phyloP scores from a whole-genome alignment of 306 rosid genomes.

The Begonia fuchsioides region DNA sequence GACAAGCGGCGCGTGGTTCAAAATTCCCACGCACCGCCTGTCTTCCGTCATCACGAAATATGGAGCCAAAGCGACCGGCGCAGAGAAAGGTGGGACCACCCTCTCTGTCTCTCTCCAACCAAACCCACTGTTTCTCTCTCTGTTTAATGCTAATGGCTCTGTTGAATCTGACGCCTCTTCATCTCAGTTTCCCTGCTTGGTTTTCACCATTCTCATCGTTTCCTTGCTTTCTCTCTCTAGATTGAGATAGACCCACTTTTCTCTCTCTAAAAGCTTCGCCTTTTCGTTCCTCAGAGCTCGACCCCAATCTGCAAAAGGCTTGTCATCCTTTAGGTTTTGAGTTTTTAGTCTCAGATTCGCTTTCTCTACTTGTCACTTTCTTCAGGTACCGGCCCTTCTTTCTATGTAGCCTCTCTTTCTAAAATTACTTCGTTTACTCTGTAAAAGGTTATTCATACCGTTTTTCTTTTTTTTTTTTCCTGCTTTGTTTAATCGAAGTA shows the following conservation, averaged over 20 bases:
- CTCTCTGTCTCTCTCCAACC: neutral
- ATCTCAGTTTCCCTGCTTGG: slow-evolving; percentile 5
- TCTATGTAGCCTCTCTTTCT: slow-evolving; percentile 27
- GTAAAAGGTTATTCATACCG: slow-evolving; percentile 7
- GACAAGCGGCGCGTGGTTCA: neutral
- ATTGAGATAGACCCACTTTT: neutral
- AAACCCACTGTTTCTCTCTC: neutral
- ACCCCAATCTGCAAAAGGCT: slow-evolving; percentile 28
- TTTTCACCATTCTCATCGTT: slow-evolving; percentile 7
- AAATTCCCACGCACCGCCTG: neutral
- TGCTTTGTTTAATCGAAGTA: slow-evolving; percentile 2
- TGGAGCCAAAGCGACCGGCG: too few species aligned
- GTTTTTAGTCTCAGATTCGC: slow-evolving; percentile 36
- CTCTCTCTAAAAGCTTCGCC: slow-evolving; percentile 20
- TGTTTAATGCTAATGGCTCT: neutral
- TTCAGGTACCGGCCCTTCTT: slow-evolving; percentile 15
- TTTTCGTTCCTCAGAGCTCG: slow-evolving; percentile 20
- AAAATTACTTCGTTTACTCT: slow-evolving; percentile 16
- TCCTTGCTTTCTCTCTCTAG: slow-evolving; percentile 8
- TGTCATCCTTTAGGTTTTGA: slow-evolving; percentile 18
- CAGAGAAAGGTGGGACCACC: slow-evolving; percentile 4
- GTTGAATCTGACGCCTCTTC: neutral
- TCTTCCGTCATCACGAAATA: too few species aligned
- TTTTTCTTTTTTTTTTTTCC: neutral
- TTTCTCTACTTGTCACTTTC: slow-evolving; percentile 42